Evolutionary conservation across 2,329 filamentous ascomycete genomes (phyloP).

Genomic region (Daldinia sp.): DNA sequence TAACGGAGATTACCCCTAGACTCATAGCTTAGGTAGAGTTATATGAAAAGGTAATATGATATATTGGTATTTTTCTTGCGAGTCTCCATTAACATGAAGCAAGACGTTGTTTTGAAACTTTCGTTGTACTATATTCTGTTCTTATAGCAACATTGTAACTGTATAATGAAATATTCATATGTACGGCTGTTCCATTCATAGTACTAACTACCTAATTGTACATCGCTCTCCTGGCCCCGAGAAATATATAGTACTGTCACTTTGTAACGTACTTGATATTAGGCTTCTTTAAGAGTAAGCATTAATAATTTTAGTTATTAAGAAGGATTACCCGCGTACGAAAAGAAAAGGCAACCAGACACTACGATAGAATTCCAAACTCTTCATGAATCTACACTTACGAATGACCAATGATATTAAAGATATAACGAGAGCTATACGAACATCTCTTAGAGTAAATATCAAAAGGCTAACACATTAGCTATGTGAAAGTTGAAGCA

Average conservation of each 20-base stretch:
- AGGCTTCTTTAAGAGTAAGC: background rate
- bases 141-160: conserved; percentile 9
- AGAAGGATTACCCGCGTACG: no score
- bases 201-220: background rate
- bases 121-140: conserved; percentile 8
- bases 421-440: background rate
- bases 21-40: background rate
- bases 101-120: background rate
- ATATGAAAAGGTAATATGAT: background rate
- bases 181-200: background rate
- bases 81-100: background rate
- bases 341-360: no score
- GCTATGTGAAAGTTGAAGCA: no score
- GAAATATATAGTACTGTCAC: background rate
- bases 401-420: background rate
- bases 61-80: background rate
- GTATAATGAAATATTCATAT: background rate
- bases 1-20: background rate
- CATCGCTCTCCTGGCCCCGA: no score
- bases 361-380: background rate
- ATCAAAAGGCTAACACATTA: background rate
- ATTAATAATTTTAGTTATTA: no score
- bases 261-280: background rate
- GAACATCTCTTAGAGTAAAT: background rate
- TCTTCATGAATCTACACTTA: background rate